Base-by-base conservation (phyloP, 1,284 basidiomycete species). In the Mycosarcoma mackinlayi region DNA sequence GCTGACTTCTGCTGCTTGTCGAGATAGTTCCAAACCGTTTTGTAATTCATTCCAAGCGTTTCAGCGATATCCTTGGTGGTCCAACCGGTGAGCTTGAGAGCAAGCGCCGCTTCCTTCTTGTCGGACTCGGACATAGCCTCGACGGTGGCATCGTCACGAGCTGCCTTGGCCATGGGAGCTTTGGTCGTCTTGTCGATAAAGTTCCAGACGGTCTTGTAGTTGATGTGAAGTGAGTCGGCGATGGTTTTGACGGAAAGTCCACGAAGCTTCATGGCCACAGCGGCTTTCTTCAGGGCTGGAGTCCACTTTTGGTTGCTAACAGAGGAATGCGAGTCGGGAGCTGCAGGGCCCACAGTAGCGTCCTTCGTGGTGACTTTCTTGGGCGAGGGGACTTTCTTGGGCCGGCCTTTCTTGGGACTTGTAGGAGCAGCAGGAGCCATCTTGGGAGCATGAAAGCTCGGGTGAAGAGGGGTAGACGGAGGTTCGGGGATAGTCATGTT, bases 21-120 rank as follows among this genome's bases (percentile, higher is more conserved):
- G 19, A 65, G 39, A 25, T 48, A 53, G 19, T 11, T 25, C 61
- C 54, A 58, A 8, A 51, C 21, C 2, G 38, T 45, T 39, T 54
- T 53, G 55, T 65, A 65, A 33, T 65, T 58, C 33, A 58, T 48
- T 21, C 54, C 46, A 7, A 65, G 55, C 30, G n/a, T n/a, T 7
- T 25, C 19, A 8, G 62, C 37, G 34, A 65, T 65, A 14, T 57
- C 46, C 27, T 35, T 58, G 14, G 44, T 48, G n/a, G 38, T 23
- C 44, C 44, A 48, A 4, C 61, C 62, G 13, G 24, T 10, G 19
- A 57, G 39, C 30, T 65, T 53, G 30, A 65, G 49, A 13, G 39
- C 27, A n/a, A 52, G 34, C 0, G 62, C 62, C 8, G 50, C 49
- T 1, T 65, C 34, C 23, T 37, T 57, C 28, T 52, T 50, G 3